A percentile compares a stretch with the other conserved stretches of the same genome.
These are phyloP conservation scores for Pontederia paniculata DNA, from an alignment of 176 grass and related monocot genomes.

Conservation along the genomic window DNA sequence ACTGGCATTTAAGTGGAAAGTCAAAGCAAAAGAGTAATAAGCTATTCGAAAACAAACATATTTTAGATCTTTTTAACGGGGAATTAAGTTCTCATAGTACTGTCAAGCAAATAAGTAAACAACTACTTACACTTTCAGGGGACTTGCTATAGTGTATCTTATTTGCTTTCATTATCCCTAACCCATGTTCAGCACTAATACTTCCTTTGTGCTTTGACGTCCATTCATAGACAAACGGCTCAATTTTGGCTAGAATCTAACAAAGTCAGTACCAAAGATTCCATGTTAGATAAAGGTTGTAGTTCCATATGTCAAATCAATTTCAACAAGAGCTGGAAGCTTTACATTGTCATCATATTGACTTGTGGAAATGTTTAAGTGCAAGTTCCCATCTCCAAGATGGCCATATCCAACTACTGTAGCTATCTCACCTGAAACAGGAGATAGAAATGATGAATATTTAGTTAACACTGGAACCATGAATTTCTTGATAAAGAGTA, in stretches of 20 bases:
- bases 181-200: conserved; percentile 84
- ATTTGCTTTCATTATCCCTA: conserved; percentile 91
- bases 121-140: conserved; percentile 55
- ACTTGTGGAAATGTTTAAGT: conserved; percentile 66
- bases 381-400: conserved; percentile 93
- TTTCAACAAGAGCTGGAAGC: conserved; percentile 2
- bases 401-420: conserved; percentile 83
- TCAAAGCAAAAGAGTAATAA: neutral
- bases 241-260: conserved; percentile 63
- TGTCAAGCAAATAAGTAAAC: conserved; percentile 1
- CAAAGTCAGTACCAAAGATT: conserved; percentile 26
- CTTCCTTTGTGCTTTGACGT: conserved; percentile 86
- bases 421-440: conserved; percentile 41
- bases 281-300: conserved; percentile 7
- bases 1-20: no score
- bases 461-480: neutral
- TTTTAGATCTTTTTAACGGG: neutral
- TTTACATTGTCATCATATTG: conserved; percentile 67
- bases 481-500: neutral
- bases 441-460: conserved; percentile 17
- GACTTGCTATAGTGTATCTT: conserved; percentile 98
- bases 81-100: neutral
- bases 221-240: conserved; percentile 95
- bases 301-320: neutral
- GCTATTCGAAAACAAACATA: neutral